Evolutionary conservation across 345 rosid species (phyloP), one percentile per base, ranked within the genome.

Genomic region (Lagerstroemia speciosa): DNA sequence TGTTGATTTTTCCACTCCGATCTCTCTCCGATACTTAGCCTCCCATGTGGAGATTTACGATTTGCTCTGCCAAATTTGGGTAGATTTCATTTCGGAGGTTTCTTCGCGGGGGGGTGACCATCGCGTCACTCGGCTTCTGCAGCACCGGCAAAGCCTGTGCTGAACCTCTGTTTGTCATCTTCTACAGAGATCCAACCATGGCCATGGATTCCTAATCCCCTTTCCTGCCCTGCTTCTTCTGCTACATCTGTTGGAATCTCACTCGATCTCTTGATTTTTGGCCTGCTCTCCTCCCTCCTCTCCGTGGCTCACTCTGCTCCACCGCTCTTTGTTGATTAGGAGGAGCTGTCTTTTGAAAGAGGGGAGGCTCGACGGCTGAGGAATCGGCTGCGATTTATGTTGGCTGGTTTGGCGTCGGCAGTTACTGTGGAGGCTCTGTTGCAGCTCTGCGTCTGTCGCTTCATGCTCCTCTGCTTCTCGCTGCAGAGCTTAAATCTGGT

Each of bases 371-470:
- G 55, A 19, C 55, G n/a, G 55, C 19, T 43, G 48, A 57, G 41
- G 64, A n/a, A 27, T 22, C 33, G 69, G 89, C 63, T 10, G 64
- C 80, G 83, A 83, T 95, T 81, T 92, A 88, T 95, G 99, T 87
- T 94, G 92, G 92, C 89, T 85, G 83, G 74, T 70, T 82, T 77
- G 86, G 86, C 75, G 75, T 79, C 85, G 96, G 78, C 78, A 84
- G 80, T 82, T 83, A 82, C 83, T 90, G 84, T 86, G 85, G 12
- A 14, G 30, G 82, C 86, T 83, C 84, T 68, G 79, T 82, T 77
- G 77, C 71, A 81, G 87, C 82, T 85, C 87, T 85, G 87, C 61
- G 73, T 52, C 72, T 38, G 43, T 62, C 66, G 65, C 79, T 81
- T 77, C 70, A 72, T 76, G 78, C 79, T 77, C 65, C 78, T 87